phyloP scores from a whole-genome alignment of 805 yeast genomes.

The Nakazawaea holstii region DNA sequence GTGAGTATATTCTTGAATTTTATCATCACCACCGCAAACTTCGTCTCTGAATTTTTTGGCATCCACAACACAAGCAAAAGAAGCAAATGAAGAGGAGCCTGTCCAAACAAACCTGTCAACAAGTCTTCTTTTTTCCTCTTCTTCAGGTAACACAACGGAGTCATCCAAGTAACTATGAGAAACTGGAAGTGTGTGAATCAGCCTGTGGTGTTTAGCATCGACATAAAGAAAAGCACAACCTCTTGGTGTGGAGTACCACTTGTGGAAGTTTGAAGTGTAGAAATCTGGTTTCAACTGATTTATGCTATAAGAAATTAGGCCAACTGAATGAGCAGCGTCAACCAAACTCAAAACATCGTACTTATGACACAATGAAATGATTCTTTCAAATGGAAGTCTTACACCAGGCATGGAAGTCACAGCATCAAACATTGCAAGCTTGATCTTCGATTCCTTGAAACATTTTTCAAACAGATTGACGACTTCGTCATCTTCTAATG shows the following conservation, averaged over 20 bases:
- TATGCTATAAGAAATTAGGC: constrained; percentile 42
- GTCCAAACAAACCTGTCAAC: constrained; percentile 41
- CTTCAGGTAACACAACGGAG: constrained; percentile 20
- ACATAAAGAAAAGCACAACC: constrained; percentile 58
- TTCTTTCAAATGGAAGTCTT: constrained; percentile 46
- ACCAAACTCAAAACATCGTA: constrained; percentile 47
- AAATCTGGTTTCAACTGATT: constrained; percentile 49
- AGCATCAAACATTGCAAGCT: constrained; percentile 48
- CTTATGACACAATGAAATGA: constrained; percentile 39
- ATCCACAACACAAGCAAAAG: constrained; percentile 33
- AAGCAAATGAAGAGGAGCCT: constrained; percentile 47
- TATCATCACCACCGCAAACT: constrained; percentile 56
- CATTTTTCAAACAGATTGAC: constrained; percentile 24
- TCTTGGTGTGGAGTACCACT: constrained; percentile 59
- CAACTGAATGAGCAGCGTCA: constrained; percentile 73
- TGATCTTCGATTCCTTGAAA: constrained; percentile 21
- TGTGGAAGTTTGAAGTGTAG: constrained; percentile 58
- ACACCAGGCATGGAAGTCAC: constrained; percentile 64
- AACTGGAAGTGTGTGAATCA: constrained; percentile 53
- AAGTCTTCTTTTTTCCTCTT: constrained; percentile 24
- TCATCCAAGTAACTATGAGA: constrained; percentile 40
- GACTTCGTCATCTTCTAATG: constrained; percentile 37
- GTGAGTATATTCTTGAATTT: constrained; percentile 42
- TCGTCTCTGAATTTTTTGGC: constrained; percentile 51
- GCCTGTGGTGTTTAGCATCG: constrained; percentile 40